phyloP scores from a whole-genome alignment of 1,284 basidiomycete species.

The Athelia sp. region DNA sequence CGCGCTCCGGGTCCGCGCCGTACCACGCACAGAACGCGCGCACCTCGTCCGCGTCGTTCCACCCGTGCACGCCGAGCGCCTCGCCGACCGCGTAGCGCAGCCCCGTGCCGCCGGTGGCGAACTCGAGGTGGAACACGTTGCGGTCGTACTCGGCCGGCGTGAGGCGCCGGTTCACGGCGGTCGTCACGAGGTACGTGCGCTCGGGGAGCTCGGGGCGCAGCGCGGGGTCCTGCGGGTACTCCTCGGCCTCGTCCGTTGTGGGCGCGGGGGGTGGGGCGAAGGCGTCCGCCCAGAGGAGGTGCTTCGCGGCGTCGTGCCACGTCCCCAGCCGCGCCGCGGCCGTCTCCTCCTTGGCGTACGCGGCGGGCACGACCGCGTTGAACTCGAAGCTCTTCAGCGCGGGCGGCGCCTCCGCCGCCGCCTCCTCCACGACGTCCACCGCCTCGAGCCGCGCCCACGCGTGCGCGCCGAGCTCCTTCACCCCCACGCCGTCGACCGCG shows the following conservation, averaged over 20 bases:
- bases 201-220: slow-evolving; percentile 87
- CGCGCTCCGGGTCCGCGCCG: slow-evolving; percentile 76
- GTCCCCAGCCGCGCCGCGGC: slow-evolving; percentile 60
- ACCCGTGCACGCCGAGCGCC: slow-evolving; percentile 95
- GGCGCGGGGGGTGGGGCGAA: slow-evolving; percentile 47
- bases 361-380: slow-evolving; percentile 65
- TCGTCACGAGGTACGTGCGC: slow-evolving; percentile 90
- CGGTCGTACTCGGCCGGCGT: slow-evolving; percentile 96
- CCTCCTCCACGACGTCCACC: slow-evolving; percentile 31
- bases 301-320: slow-evolving; percentile 89
- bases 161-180: slow-evolving; percentile 90
- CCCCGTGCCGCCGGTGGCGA: slow-evolving; percentile 88
- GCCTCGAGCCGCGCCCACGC: slow-evolving; percentile 58
- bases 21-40: slow-evolving; percentile 91
- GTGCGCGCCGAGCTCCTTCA: slow-evolving; percentile 41
- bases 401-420: slow-evolving; percentile 16
- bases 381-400: slow-evolving; percentile 57
- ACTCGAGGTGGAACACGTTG: slow-evolving; percentile 98
- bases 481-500: slow-evolving; percentile 34
- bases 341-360: slow-evolving; percentile 45
- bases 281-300: slow-evolving; percentile 84
- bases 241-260: slow-evolving; percentile 34
- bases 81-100: slow-evolving; percentile 96
- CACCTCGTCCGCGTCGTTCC: slow-evolving; percentile 92
- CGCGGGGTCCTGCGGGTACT: slow-evolving; percentile 46